phyloP scores from a whole-genome alignment of 164 flowering plant genomes.

The Buxus sempervirens region DNA sequence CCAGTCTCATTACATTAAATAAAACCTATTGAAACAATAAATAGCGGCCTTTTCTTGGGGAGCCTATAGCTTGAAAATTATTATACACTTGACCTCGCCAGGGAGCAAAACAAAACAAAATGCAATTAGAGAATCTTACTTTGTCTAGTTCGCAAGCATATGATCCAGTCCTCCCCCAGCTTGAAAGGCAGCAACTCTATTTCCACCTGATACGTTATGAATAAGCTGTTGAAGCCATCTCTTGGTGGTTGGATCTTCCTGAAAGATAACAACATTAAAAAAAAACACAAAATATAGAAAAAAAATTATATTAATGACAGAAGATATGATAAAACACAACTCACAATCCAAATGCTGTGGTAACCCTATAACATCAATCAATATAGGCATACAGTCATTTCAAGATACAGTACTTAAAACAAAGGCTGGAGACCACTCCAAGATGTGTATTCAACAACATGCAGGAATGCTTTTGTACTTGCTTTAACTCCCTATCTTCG shows the following conservation, averaged over 20 bases:
- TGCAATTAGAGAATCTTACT: neutral
- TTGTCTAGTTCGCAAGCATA: constrained; percentile 39
- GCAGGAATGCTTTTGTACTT: too few species aligned
- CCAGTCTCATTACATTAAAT: too few species aligned
- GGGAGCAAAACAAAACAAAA: neutral
- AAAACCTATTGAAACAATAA: neutral
- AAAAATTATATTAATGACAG: neutral
- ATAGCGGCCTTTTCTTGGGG: neutral
- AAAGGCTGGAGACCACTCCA: too few species aligned
- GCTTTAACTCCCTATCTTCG: too few species aligned
- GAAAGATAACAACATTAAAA: constrained; percentile 9
- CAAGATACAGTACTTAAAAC: too few species aligned
- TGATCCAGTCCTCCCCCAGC: constrained; percentile 63
- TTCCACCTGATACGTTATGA: constrained; percentile 46
- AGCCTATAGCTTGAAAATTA: neutral
- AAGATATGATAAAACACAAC: too few species aligned
- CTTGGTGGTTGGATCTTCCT: constrained; percentile 74
- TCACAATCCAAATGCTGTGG: too few species aligned
- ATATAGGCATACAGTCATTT: too few species aligned
- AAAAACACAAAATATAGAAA: neutral
- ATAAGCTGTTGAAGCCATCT: constrained; percentile 75
- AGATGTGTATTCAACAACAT: too few species aligned
- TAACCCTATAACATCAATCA: too few species aligned
- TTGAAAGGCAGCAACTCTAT: constrained; percentile 45
- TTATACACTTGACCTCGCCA: neutral